These are phyloP conservation scores for Thielaviopsis punctulata DNA, from an alignment of 2,329 filamentous ascomycete genomes.

Conservation along the genomic window DNA sequence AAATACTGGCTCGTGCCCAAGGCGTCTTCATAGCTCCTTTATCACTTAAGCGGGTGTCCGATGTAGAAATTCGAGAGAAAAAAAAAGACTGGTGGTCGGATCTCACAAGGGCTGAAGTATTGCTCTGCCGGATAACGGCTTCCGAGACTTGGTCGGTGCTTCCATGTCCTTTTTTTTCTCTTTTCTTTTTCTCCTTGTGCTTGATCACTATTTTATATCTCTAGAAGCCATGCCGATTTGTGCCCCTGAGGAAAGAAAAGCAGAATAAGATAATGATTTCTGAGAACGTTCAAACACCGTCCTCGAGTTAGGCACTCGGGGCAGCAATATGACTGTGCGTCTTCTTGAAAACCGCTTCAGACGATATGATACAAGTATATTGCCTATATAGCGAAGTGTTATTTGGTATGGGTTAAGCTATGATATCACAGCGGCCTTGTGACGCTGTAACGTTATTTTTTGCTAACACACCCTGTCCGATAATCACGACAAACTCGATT, in stretches of 20 bases:
- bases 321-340: not conserved
- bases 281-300: no score
- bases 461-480: not conserved
- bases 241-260: no score
- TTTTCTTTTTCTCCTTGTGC: not conserved
- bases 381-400: not conserved
- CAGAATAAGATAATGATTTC: no score
- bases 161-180: not conserved
- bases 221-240: no score
- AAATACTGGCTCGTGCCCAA: not conserved
- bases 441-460: no score
- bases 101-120: not conserved
- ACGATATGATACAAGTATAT: not conserved
- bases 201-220: no score
- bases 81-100: not conserved
- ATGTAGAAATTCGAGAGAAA: not conserved
- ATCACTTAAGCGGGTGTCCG: not conserved
- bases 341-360: not conserved
- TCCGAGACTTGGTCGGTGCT: not conserved
- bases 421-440: no score
- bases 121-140: not conserved
- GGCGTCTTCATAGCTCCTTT: not conserved
- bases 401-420: not conserved
- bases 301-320: not conserved
- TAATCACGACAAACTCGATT: no score